Base-by-base conservation (phyloP, 345 rosid species). In the Boechera stricta region DNA sequence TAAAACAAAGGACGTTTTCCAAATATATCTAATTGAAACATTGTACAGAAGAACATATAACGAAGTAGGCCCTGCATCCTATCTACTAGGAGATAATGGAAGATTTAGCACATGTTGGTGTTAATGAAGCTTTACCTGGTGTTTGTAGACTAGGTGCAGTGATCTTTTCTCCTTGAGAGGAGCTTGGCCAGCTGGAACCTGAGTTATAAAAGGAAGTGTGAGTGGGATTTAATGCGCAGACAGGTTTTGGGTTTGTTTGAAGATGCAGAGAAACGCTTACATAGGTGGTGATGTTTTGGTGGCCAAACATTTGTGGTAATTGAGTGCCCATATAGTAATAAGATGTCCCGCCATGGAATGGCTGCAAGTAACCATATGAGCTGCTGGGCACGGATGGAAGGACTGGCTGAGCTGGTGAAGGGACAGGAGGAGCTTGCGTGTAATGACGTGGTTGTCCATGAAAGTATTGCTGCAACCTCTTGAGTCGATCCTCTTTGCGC, bases 401-500 rank as follows among this genome's bases (percentile, higher is more conserved):
- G 58, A 51, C 59, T 77, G 72, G 79, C 38, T 65, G 77, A 41
- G 48, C 64, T 32, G 33, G 67, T 47, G 74, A 41, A 31, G 60
- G 70, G 16, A 59, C 71, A 82, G 54, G 74, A 49, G 44, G 67
- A 48, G 61, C 68, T 72, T 72, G 81, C 38, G 11, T 35, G 67
- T 63, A 31, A 2, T 71, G 35, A 12, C 41, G 32, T 13, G 48
- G 26, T 26, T 59, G 32, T 67, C 18, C 73, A 39, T 21, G 38
- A 26, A 67, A 41, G 42, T 68, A 51, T 41, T 65, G 73, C 69
- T 79, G 93, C 77, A 78, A 28, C 61, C 75, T 79, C 79, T 53
- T 80, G 39, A 13, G 9, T 15, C 82, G 83, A 58, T 85, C 89
- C 71, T 76, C 88, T 82, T 87, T 89, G 11, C 70, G 57, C 82